These are phyloP conservation scores for Sparassis latifolia DNA, from an alignment of 1,284 basidiomycete genomes.

Conservation along the genomic window DNA sequence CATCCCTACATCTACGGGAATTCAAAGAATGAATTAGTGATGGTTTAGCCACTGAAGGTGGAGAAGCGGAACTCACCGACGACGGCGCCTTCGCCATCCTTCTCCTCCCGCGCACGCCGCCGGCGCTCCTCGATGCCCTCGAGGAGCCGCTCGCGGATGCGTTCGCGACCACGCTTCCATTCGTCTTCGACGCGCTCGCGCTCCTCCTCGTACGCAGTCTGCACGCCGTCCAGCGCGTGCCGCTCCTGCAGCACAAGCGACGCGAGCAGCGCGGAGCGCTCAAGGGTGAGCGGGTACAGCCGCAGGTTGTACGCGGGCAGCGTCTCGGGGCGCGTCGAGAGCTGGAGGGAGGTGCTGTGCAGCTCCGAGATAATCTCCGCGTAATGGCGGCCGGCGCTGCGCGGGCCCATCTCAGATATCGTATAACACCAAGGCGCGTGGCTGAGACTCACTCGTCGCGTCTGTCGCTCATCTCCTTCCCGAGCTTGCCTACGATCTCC, in stretches of 20 bases:
- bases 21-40: not conserved
- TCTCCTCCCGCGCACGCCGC: conserved; percentile 70
- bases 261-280: conserved; percentile 65
- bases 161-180: conserved; percentile 63
- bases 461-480: conserved; percentile 64
- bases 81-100: conserved; percentile 69
- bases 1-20: conserved; percentile 49
- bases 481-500: conserved; percentile 59
- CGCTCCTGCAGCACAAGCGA: conserved; percentile 60
- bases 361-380: conserved; percentile 49
- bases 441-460: conserved; percentile 58
- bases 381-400: conserved; percentile 43
- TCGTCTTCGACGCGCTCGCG: conserved; percentile 71
- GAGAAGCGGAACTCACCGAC: conserved; percentile 37
- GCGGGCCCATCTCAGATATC: not conserved
- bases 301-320: conserved; percentile 60
- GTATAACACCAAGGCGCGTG: conserved; percentile 6
- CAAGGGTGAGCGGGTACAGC: conserved; percentile 62
- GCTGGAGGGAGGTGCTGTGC: conserved; percentile 48
- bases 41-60: not conserved
- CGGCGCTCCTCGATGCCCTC: conserved; percentile 78
- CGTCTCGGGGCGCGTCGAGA: conserved; percentile 60
- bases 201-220: conserved; percentile 71
- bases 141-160: conserved; percentile 66
- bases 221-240: conserved; percentile 52